phyloP scores from a whole-genome alignment of 2,329 filamentous ascomycete genomes.

The Nannizziopsis barbatae region DNA sequence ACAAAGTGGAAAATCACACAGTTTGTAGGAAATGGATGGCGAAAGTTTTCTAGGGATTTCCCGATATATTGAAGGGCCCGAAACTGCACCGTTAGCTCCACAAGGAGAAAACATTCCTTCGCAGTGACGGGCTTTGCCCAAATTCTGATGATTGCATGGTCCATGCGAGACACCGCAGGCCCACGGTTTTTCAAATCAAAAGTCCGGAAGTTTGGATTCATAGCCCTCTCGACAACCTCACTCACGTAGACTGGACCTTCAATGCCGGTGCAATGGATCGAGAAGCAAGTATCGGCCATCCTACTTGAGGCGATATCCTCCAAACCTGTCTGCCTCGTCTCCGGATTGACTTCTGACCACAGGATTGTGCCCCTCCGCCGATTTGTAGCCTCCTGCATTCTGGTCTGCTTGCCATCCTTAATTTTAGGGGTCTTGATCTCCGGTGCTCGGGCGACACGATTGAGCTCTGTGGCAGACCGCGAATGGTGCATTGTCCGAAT shows the following conservation, averaged over 20 bases:
- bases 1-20: slow-evolving; percentile 74
- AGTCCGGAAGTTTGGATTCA: slow-evolving; percentile 80
- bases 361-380: slow-evolving; percentile 49
- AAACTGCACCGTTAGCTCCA: slow-evolving; percentile 63
- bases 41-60: slow-evolving; percentile 50
- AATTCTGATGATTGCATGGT: slow-evolving; percentile 56
- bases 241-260: slow-evolving; percentile 79
- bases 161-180: slow-evolving; percentile 53
- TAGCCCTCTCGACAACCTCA: slow-evolving; percentile 65
- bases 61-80: slow-evolving; percentile 68
- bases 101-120: slow-evolving; percentile 50
- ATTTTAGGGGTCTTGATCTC: neutral
- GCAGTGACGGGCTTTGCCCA: slow-evolving; percentile 56
- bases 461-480: slow-evolving; percentile 47
- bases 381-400: slow-evolving; percentile 11
- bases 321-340: slow-evolving; percentile 59
- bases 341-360: slow-evolving; percentile 50
- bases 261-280: slow-evolving; percentile 57
- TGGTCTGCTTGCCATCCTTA: slow-evolving; percentile 10
- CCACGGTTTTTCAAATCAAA: slow-evolving; percentile 62
- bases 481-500: slow-evolving; percentile 44
- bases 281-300: slow-evolving; percentile 83
- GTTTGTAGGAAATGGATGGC: slow-evolving; percentile 66
- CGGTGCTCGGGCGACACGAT: slow-evolving; percentile 18
- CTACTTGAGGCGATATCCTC: slow-evolving; percentile 59